Base-by-base conservation (phyloP, 2,329 filamentous ascomycete species). In the Paradendryphiella salina region DNA sequence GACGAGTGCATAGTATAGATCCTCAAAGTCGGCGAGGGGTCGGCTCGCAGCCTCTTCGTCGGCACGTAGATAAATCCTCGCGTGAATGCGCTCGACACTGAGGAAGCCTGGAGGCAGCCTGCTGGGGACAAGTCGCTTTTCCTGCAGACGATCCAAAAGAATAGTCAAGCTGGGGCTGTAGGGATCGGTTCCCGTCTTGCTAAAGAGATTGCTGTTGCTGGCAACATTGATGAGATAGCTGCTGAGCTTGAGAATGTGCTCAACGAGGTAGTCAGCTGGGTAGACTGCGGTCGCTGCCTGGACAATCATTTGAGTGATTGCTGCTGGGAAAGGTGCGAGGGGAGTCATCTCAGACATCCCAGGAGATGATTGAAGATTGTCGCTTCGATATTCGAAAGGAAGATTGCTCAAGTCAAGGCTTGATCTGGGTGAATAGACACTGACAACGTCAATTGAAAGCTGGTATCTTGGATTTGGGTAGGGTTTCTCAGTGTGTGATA, bases 1-100 rank as follows among this genome's bases (percentile, higher is more conserved):
- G 11, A 71, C 39, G 9, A 64, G 34, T 1, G 63, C 64, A 23
- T 71, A 71, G 59, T 69, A 73, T 10, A 73, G 20, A 50, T 71
- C 66, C 45, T 71, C 66, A 35, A 60, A 71, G 50, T 72, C 68
- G 26, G 63, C 60, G 9, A 72, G 61, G 0, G 64, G 60, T 13
- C 69, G 69, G 0, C 56, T 86, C 85, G 90, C 1, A n/a, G 26
- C 26, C 17, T 44, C 34, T 38, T 46, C 17, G 9, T 42, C 21
- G 21, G 18, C 17, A n/a, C 46, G 40, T 13, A 90, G 21, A n/a
- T 51, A 49, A 43, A 54, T 39, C 26, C 49, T 56, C 5, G 26
- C 20, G n/a, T 36, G 41, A 40, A 54, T 38, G 29, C 52, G 56
- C 8, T 40, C 14, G 3, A 13, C 32, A 14, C 52, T 50, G 45